Percentiles rank a stretch among this genome's conserved stretches.
phyloP scores from a whole-genome alignment of 2,329 filamentous ascomycete genomes.

The Trichoderma koningii region DNA sequence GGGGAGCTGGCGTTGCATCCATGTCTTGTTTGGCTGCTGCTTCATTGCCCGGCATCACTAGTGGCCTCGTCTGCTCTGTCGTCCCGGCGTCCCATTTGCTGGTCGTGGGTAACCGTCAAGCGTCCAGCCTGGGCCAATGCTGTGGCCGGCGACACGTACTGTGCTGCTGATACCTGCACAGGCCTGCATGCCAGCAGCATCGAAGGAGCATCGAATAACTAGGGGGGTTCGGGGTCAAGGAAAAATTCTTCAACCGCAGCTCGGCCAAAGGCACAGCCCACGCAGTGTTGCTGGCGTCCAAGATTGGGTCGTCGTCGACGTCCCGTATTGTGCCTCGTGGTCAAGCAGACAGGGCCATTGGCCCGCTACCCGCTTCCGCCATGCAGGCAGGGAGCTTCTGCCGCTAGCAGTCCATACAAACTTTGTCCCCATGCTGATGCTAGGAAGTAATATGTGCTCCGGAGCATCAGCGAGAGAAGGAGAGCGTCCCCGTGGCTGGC shows the following conservation, averaged over 20 bases:
- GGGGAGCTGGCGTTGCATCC: slow-evolving; percentile 11
- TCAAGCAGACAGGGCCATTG: slow-evolving; percentile 15
- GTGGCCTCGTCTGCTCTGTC: slow-evolving; percentile 5
- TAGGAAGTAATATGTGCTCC: neutral
- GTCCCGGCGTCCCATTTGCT: slow-evolving; percentile 1
- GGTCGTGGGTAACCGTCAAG: neutral
- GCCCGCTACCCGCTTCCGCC: slow-evolving; percentile 25
- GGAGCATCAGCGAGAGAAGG: neutral
- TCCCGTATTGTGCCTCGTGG: slow-evolving; percentile 24
- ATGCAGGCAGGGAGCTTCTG: neutral
- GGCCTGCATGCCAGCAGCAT: neutral
- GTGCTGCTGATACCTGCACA: neutral
- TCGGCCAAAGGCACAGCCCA: slow-evolving; percentile 13
- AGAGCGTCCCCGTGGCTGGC: slow-evolving; percentile 21
- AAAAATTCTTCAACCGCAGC: slow-evolving; percentile 9
- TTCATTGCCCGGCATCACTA: slow-evolving; percentile 16
- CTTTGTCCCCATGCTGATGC: neutral
- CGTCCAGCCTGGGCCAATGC: slow-evolving; percentile 4
- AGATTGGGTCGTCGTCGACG: slow-evolving; percentile 17
- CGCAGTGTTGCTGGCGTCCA: slow-evolving; percentile 18
- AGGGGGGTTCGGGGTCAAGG: slow-evolving; percentile 7
- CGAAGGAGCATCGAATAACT: neutral
- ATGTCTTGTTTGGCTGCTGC: slow-evolving; percentile 14
- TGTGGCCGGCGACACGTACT: neutral
- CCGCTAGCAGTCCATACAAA: neutral